Evolutionary conservation across 306 rosid species (phyloP).

Genomic region (Vicia sativa): DNA sequence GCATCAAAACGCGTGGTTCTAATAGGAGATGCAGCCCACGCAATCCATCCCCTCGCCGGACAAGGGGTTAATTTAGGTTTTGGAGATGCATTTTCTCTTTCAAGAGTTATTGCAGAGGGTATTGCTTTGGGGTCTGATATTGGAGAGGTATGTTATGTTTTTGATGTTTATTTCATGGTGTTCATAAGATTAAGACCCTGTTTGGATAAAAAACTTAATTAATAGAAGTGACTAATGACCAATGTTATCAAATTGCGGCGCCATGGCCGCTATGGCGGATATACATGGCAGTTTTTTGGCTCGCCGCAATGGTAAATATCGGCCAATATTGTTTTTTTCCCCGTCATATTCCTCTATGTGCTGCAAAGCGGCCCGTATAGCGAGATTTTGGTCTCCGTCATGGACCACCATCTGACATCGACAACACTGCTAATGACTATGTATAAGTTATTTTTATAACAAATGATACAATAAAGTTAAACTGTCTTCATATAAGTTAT

Average conservation of each 20-base stretch:
- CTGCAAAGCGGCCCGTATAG: too few species aligned
- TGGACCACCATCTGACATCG: too few species aligned
- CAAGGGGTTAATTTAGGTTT: slow-evolving; percentile 97
- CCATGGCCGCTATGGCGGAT: too few species aligned
- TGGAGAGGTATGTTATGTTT: slow-evolving; percentile 66
- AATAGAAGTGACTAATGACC: neutral
- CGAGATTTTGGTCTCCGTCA: too few species aligned
- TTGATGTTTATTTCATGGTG: neutral
- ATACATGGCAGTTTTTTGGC: too few species aligned
- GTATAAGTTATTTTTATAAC: neutral
- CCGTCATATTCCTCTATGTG: too few species aligned
- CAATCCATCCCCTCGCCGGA: slow-evolving; percentile 95
- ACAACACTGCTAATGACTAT: too few species aligned
- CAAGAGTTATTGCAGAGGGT: slow-evolving; percentile 78
- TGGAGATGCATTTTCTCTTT: slow-evolving; percentile 79
- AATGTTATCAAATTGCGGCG: too few species aligned
- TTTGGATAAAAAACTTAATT: neutral
- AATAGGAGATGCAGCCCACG: slow-evolving; percentile 95
- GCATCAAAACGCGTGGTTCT: slow-evolving; percentile 71
- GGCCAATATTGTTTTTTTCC: too few species aligned
- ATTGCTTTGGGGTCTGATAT: slow-evolving; percentile 77
- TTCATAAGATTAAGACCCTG: neutral
- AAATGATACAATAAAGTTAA: neutral
- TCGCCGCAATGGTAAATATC: too few species aligned
- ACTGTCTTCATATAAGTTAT: neutral